A percentile compares a stretch with the other conserved stretches of the same genome.
phyloP scores from a whole-genome alignment of 139 green algal species.

The Limnomonas spitsbergensis region DNA sequence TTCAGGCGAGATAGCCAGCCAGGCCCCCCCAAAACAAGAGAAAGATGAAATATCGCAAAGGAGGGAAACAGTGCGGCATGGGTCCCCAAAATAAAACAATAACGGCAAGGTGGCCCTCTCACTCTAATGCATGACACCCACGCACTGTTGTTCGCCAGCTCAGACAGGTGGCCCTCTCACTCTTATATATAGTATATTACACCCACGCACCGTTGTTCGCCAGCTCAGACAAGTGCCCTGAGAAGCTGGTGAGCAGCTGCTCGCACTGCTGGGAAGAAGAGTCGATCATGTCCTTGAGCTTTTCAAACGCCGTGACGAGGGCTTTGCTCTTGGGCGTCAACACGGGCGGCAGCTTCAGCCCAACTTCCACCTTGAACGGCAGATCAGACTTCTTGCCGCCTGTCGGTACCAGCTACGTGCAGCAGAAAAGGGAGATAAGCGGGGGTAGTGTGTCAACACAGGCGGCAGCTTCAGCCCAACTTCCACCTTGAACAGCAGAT shows the following conservation, averaged over 20 bases:
- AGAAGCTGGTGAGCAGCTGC: constrained; percentile 29
- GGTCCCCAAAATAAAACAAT: no score
- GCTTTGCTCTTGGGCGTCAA: neutral
- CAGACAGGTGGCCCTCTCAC: no score
- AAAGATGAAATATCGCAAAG: no score
- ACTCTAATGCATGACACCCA: no score
- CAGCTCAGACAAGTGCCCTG: constrained; percentile 1
- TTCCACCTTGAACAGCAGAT: constrained; percentile 28
- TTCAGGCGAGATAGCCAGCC: no score
- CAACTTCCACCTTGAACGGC: constrained; percentile 30
- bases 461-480: constrained; percentile 31
- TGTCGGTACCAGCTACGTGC: neutral
- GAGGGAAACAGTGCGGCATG: no score
- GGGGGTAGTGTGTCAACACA: no score
- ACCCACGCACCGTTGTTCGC: constrained; percentile 2
- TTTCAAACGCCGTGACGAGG: neutral
- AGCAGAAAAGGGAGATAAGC: no score
- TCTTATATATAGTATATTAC: no score
- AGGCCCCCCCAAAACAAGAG: no score
- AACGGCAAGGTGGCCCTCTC: no score
- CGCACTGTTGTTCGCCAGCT: constrained; percentile 13
- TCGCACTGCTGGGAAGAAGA: constrained; percentile 16
- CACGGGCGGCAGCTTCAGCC: constrained; percentile 32
- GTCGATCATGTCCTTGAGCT: neutral
- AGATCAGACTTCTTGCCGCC: neutral